Base-by-base conservation (phyloP, 164 flowering plant species). In the Piper longum region DNA sequence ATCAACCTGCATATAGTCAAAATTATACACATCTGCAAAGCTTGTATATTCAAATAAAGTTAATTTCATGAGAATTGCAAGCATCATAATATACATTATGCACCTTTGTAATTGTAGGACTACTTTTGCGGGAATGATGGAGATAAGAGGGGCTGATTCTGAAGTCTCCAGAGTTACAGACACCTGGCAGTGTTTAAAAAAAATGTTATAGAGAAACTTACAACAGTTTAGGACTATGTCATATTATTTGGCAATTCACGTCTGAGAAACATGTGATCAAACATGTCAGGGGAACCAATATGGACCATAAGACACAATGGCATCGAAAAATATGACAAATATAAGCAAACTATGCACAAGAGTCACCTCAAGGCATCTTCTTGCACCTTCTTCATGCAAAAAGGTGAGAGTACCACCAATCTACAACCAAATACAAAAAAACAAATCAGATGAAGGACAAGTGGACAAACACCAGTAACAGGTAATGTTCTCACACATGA, bases 351-450 rank as follows among this genome's bases (percentile, higher is more conserved):
- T 5, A 48, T 9, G 52, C 19, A 57, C 63, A 41, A n/a, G 1
- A 54, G 41, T 69, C 75, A 93, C 99, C 97, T 93, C 99, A 70
- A 93, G 91, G 84, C 97, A 90, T 76, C 91, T 84, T 79, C 90
- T 82, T 59, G 85, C 66, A 67, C 91, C 91, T 72, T 82, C 91
- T 77, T 85, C 95, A 67, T 88, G 97, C 68, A 88, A 85, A 78
- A 93, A 90, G 52, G 92, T 88, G 66, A 93, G 91, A 70, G 99
- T 88, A 54, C 99, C 99, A 79, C 99, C 99, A 57, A 93, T 90
- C 99, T 89, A 83, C 69, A 17, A 58, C 19, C 64, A 66, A 44
- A 66, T 63, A 16, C 70, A 69, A 70, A 18, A 56, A 6, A 59
- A 18, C 36, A 48, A 19, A 16, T 51, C 18, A 68, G 52, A 61